These are phyloP conservation scores for Microdochium paspali DNA, from an alignment of 2,329 filamentous ascomycete species.

Conservation along the genomic window DNA sequence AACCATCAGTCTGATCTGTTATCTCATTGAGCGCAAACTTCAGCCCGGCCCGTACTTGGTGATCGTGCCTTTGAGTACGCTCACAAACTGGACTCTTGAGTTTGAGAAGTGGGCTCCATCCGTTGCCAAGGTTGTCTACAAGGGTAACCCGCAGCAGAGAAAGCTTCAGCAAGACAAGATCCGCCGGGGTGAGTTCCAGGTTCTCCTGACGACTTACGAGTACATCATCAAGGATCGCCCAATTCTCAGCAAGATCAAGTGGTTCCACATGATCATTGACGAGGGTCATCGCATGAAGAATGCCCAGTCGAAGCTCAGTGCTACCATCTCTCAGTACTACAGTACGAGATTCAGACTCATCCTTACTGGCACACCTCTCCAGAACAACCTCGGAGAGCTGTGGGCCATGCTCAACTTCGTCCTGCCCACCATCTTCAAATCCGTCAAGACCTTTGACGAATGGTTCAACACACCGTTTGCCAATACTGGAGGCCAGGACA, in stretches of 20 bases:
- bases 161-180: constrained; percentile 92
- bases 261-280: constrained; percentile 99
- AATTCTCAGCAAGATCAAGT: constrained; percentile 94
- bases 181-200: constrained; percentile 90
- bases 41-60: constrained; percentile 90
- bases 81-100: constrained; percentile 98
- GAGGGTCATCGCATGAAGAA: constrained; percentile 99
- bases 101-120: constrained; percentile 98
- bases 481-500: constrained; percentile 95
- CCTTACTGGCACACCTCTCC: constrained; percentile 90
- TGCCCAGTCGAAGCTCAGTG: constrained; percentile 87
- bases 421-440: constrained; percentile 97
- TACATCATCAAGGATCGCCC: constrained; percentile 99
- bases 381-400: constrained; percentile 92
- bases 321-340: constrained; percentile 92
- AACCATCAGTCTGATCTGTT: constrained; percentile 94
- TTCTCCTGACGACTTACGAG: constrained; percentile 94
- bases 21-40: constrained; percentile 91
- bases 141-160: constrained; percentile 79
- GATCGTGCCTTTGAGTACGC: constrained; percentile 90
- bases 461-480: constrained; percentile 99
- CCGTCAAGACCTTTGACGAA: constrained; percentile 95
- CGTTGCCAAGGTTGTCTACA: constrained; percentile 85
- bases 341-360: constrained; percentile 91
- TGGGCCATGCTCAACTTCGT: constrained; percentile 99